Evolutionary conservation across 495 filamentous ascomycete genomes (phyloP), one percentile per base, ranked within the genome.

Genomic region (Xylaria cubensis): DNA sequence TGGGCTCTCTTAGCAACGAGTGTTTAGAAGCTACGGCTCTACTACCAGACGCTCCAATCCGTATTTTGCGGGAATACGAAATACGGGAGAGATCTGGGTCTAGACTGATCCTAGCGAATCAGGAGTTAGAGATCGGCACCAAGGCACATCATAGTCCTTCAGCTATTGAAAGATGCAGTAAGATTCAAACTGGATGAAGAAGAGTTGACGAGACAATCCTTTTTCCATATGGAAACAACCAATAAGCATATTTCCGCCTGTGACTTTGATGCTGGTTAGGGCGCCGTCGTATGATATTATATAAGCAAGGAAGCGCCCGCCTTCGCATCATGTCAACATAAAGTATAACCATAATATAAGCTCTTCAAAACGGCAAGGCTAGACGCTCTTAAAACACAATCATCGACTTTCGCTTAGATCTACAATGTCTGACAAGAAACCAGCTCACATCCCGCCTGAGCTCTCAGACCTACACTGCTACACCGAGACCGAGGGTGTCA

Each of bases 401-500:
- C 4, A 39, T 36, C 34, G 24, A 9, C 21, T 39, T 39, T 7
- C 4, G 26, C 46, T 42, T 42, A 15, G 3, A 26, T 34, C 17
- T 24, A 61, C 50, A 13, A 71, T 71, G 69, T 42, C 58, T 50
- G 55, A 65, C 58, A 51, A 39, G 64, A 74, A 48, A 13, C 72
- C 71, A 4, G 74, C 78, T 32, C 71, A 81, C 56, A 69, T 83
- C 64, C 80, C 81, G 0, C 75, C 77, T 2, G 68, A 76, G 32
- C 59, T 85, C 36, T 79, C 79, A 12, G 83, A 85, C 68, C 78
- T 84, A 3, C 82, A 84, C 78, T 89, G 87, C 81, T 90, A 88
- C 85, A 86, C 84, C 73, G 88, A 90, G 64, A 89, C 88, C 36
- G 82, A 88, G 58, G 87, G 88, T 53, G 82, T 90, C 51, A 84